Evolutionary conservation across 176 grass and related monocot species (phyloP).

Genomic region (Carex scoparia): DNA sequence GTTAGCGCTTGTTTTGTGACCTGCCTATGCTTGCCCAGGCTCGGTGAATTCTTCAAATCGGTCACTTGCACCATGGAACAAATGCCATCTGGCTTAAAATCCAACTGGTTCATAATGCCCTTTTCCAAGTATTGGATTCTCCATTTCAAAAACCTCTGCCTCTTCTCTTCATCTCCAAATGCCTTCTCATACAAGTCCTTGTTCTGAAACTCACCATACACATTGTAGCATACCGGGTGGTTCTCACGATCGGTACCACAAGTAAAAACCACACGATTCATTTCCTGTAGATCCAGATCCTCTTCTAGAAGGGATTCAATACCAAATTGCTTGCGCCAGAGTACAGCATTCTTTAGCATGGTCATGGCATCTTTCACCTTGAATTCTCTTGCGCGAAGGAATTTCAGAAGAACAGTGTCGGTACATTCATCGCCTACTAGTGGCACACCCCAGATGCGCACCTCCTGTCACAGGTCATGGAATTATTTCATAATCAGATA

Average conservation of each 20-base stretch:
- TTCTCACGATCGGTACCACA: constrained; percentile 57
- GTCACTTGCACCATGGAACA: constrained; percentile 97
- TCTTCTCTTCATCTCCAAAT: constrained; percentile 86
- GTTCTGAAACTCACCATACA: constrained; percentile 94
- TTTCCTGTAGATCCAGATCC: constrained; percentile 69
- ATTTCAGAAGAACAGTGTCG: constrained; percentile 85
- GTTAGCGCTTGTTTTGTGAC: constrained; percentile 80
- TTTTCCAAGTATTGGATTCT: constrained; percentile 92
- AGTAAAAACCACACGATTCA: constrained; percentile 80
- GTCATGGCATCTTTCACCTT: constrained; percentile 87
- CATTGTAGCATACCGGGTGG: constrained; percentile 95
- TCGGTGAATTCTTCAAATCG: constrained; percentile 91
- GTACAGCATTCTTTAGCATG: constrained; percentile 69
- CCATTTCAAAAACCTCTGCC: constrained; percentile 96
- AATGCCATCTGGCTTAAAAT: constrained; percentile 66
- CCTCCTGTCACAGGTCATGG: constrained; percentile 15
- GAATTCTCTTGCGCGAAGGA: constrained; percentile 89
- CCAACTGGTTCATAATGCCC: constrained; percentile 68
- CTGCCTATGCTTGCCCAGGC: constrained; percentile 83
- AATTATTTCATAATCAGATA: neutral
- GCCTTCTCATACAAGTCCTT: constrained; percentile 97
- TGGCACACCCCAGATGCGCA: constrained; percentile 82
- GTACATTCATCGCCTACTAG: constrained; percentile 72
- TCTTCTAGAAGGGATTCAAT: constrained; percentile 56
- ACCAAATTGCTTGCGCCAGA: constrained; percentile 95